A percentile compares a stretch with the other conserved stretches of the same genome.
These are phyloP conservation scores for Fragaria ananassa DNA, from an alignment of 306 rosid species.

Conservation along the genomic window DNA sequence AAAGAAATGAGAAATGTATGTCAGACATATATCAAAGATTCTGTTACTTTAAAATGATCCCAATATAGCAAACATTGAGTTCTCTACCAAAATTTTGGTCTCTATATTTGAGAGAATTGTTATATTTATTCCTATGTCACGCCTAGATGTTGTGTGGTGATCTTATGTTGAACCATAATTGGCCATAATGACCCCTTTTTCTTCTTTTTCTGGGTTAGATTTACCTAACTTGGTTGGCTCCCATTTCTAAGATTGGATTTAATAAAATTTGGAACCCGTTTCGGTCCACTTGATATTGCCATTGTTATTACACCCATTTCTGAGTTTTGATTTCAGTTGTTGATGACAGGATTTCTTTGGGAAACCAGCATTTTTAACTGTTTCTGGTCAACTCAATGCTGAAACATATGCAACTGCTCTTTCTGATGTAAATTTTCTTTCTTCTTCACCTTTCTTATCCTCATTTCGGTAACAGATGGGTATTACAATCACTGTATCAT, in stretches of 20 bases:
- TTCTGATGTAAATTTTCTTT: constrained; percentile 61
- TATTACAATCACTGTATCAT: not conserved
- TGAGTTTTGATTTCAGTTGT: constrained; percentile 25
- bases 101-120: not conserved
- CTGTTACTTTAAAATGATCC: not conserved
- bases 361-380: constrained; percentile 93
- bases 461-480: constrained; percentile 22
- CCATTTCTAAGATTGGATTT: not conserved
- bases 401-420: constrained; percentile 98
- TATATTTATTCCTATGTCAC: not conserved
- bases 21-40: not conserved
- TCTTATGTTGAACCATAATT: not conserved
- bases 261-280: not conserved
- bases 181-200: not conserved
- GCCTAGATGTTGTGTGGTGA: not conserved
- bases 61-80: not conserved
- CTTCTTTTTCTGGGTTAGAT: not conserved
- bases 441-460: constrained; percentile 9
- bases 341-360: constrained; percentile 83
- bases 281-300: not conserved
- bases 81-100: not conserved
- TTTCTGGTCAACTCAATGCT: constrained; percentile 95
- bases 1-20: not conserved
- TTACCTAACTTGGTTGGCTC: not conserved
- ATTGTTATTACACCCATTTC: not conserved